A percentile compares a stretch with the other conserved stretches of the same genome.
Evolutionary conservation across 2,329 filamentous ascomycete genomes (phyloP).

Genomic region (Knoxdaviesia capensis): DNA sequence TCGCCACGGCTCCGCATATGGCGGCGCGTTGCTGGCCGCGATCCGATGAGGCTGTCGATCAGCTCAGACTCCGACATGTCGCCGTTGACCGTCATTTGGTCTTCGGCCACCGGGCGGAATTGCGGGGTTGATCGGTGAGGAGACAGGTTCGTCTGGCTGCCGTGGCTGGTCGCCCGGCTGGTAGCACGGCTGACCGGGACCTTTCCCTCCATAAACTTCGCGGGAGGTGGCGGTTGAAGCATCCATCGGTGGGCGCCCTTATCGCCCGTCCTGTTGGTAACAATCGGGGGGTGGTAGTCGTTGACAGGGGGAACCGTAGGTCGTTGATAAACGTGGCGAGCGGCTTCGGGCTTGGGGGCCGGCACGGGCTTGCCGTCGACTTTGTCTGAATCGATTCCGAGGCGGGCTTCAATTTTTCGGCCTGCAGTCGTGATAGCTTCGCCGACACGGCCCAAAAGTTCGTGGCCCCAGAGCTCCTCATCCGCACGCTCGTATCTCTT

Average conservation of each 20-base stretch:
- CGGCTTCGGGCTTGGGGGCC: constrained; percentile 18
- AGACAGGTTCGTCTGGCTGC: constrained; percentile 2
- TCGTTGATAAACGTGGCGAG: no score
- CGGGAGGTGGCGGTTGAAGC: constrained; percentile 77
- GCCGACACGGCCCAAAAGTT: constrained; percentile 13
- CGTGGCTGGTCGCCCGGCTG: constrained; percentile 26
- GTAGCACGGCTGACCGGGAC: constrained; percentile 44
- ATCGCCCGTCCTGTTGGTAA: constrained; percentile 51
- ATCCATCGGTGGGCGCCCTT: constrained; percentile 69
- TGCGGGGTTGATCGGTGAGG: constrained; percentile 3
- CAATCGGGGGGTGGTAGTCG: constrained; percentile 68
- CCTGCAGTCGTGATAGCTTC: constrained; percentile 22
- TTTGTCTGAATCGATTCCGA: constrained; percentile 20
- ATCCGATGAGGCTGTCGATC: constrained; percentile 19
- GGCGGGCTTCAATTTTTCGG: constrained; percentile 28
- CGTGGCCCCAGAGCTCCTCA: constrained; percentile 64
- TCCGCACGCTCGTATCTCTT: constrained; percentile 73
- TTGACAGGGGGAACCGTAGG: constrained; percentile 53
- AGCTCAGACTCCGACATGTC: constrained; percentile 19
- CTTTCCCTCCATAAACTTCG: constrained; percentile 80
- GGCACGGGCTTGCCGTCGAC: constrained; percentile 20
- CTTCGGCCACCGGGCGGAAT: constrained; percentile 9
- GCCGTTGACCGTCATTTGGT: constrained; percentile 1
- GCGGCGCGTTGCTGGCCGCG: not conserved
- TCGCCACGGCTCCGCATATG: no score